phyloP scores from a whole-genome alignment of 495 filamentous ascomycete genomes.

The Tuber microsphaerosporum region DNA sequence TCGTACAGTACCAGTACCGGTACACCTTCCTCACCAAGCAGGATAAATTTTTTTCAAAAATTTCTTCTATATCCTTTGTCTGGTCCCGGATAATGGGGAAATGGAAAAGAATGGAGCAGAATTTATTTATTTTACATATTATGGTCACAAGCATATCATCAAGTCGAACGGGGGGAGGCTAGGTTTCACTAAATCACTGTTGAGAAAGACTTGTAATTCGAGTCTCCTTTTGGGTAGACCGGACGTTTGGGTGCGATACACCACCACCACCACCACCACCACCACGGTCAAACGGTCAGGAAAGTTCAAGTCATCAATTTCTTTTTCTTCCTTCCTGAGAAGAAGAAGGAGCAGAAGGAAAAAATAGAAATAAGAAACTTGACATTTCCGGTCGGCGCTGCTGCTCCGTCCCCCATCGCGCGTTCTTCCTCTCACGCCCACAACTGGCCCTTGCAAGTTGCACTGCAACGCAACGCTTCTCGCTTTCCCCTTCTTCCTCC shows the following conservation, averaged over 20 bases:
- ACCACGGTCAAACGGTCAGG: background rate
- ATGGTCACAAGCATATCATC: background rate
- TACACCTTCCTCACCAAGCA: background rate
- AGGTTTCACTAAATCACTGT: background rate
- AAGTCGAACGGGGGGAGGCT: background rate
- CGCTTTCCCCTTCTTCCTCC: background rate
- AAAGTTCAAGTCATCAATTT: constrained; percentile 25
- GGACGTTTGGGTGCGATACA: background rate
- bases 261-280: too few relatives aligned
- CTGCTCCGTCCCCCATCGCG: constrained; percentile 24
- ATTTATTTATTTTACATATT: background rate
- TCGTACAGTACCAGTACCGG: too few relatives aligned
- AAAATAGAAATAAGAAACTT: constrained; percentile 26
- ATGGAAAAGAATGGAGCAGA: background rate
- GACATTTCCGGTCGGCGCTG: constrained; percentile 30
- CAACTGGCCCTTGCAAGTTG: constrained; percentile 4
- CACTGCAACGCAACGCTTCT: background rate
- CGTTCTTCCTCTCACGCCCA: constrained; percentile 5
- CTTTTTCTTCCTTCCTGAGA: constrained; percentile 12
- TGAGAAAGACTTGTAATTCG: background rate
- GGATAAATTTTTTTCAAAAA: background rate
- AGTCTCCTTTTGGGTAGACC: background rate
- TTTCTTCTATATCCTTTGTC: background rate
- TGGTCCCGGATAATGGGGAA: background rate
- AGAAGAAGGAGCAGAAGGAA: constrained; percentile 7